Base-by-base conservation (phyloP, 257 asterid genomes). In the Lycium barbarum region DNA sequence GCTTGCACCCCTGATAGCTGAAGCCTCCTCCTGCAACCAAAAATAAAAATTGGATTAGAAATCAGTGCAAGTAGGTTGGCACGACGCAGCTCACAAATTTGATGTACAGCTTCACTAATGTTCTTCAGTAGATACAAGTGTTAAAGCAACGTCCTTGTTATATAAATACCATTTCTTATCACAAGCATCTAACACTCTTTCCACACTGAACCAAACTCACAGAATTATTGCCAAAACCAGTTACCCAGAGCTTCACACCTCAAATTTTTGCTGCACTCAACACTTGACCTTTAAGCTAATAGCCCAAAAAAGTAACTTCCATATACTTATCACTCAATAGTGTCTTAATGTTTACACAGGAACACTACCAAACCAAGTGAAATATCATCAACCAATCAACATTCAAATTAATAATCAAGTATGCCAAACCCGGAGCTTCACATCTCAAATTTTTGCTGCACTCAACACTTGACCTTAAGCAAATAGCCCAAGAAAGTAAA, bases 11-110 rank as follows among this genome's bases (percentile, higher is more conserved):
- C 88, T 89, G 61, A 93, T 89, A 0, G 94, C 91, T 13, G 93
- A 13, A 8, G 95, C 94, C 88, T 94, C 98, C 96, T 94, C 99
- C 99, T 96, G 62, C 36, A 26, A 53, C 15, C 33, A 26, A 26
- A 63, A 63, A 18, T 1, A 26, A 2, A n/a, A 6, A 74, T 11
- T 62, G 22, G 49, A 49, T 74, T 20, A 49, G 57, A 22, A 14
- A 74, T 6, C 81, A 49, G 40, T 0, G 7, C 2, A 3, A 10
- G 61, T 3, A 0, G 1, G 1, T 20, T 5, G 6, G 17, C 18
- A 5, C 11, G 80, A 47, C 20, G 10, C 59, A 73, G 38, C 40
- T 66, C 9, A 66, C 1, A 66, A 33, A 4, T 12, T 26, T 65
- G 4, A 45, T 45, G n/a, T 6, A 47, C 12, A 43, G 38, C 33